Evolutionary conservation across 2,329 filamentous ascomycete species (phyloP).

Genomic region (Paraphoma sp.): DNA sequence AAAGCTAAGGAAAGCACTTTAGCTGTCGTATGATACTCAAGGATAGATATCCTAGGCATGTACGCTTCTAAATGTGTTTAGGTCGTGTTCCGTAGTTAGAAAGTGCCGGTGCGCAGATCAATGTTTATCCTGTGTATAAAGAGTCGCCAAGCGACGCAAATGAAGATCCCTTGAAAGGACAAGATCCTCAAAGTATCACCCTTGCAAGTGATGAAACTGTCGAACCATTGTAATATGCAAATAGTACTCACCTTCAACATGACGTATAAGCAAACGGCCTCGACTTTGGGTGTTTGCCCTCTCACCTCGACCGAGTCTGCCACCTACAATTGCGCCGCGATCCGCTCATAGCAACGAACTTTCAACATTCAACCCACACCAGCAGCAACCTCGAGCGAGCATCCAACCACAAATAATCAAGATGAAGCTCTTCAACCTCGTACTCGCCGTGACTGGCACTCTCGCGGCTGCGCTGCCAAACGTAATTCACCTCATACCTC

Average conservation of each 20-base stretch:
- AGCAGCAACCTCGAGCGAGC: background rate
- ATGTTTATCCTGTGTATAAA: background rate
- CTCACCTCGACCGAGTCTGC: background rate
- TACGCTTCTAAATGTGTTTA: no score
- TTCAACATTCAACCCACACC: background rate
- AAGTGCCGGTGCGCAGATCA: background rate
- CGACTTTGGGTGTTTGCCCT: background rate
- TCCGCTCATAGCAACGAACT: background rate
- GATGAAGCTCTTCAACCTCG: constrained; percentile 16
- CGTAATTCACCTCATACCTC: background rate
- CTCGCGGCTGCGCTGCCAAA: constrained; percentile 10
- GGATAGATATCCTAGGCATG: no score
- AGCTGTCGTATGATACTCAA: no score
- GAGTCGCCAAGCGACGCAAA: background rate
- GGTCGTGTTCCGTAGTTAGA: background rate
- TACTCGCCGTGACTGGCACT: constrained; percentile 17
- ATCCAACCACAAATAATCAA: constrained; percentile 2
- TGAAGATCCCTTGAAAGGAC: background rate
- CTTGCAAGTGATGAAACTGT: background rate
- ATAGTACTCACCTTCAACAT: background rate
- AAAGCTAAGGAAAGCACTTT: no score
- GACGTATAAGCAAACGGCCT: background rate
- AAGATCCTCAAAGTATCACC: background rate
- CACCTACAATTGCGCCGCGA: background rate
- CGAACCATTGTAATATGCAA: background rate